Conservation (phyloP, 768 basidiomycete species). For the Pleurotus eryngii region DNA sequence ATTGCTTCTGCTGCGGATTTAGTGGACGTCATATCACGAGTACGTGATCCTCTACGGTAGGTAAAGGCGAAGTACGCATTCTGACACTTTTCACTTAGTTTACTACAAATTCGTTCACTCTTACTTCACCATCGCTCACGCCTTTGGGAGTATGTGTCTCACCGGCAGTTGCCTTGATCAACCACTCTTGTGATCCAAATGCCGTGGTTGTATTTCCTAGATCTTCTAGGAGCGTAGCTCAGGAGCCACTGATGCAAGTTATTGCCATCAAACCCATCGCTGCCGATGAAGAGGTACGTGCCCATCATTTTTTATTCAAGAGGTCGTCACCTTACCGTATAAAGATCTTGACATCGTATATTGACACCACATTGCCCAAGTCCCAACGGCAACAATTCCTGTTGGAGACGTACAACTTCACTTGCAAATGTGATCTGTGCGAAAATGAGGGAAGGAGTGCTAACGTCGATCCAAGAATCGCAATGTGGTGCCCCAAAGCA, state of each 20-base stretch:
- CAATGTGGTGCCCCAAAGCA: conserved; percentile 62
- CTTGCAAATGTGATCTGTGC: conserved; percentile 68
- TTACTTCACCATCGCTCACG: conserved; percentile 72
- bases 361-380: conserved; percentile 77
- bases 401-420: conserved; percentile 74
- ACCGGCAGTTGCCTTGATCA: conserved; percentile 75
- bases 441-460: not conserved
- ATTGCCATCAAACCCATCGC: conserved; percentile 65
- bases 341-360: conserved; percentile 79
- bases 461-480: conserved; percentile 60
- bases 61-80: conserved; percentile 3
- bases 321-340: not conserved
- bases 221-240: conserved; percentile 25
- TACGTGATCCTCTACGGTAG: conserved; percentile 26
- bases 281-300: conserved; percentile 65
- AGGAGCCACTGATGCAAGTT: conserved; percentile 68
- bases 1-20: conserved; percentile 58
- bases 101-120: conserved; percentile 85
- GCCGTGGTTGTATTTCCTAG: conserved; percentile 90
- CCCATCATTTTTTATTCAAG: not conserved
- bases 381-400: conserved; percentile 53
- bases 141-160: conserved; percentile 86
- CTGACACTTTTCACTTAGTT: conserved; percentile 48
- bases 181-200: conserved; percentile 88
- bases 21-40: conserved; percentile 70